A percentile compares a stretch with the other conserved stretches of the same genome.
Conservation (phyloP, 768 basidiomycete genomes). For the Hortiboletus campestris region DNA sequence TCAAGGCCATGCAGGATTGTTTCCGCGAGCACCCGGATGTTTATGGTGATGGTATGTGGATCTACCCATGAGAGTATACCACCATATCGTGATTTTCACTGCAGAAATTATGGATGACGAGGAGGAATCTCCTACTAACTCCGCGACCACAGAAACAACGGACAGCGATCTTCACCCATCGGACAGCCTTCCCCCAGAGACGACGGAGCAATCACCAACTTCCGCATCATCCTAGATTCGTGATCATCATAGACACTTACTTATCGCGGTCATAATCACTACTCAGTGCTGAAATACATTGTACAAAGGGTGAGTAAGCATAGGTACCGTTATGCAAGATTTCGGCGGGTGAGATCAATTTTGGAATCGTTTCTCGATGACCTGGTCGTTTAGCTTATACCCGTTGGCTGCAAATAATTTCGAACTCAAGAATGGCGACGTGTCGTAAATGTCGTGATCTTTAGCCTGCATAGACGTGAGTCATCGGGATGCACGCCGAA, state of each 20-base stretch:
- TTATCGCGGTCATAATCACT: slow-evolving; percentile 32
- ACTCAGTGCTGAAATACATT: slow-evolving; percentile 26
- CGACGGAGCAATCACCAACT: slow-evolving; percentile 6
- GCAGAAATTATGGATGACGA: slow-evolving; percentile 71
- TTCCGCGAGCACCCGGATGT: slow-evolving; percentile 94
- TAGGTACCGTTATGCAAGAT: slow-evolving; percentile 2
- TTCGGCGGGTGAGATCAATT: slow-evolving; percentile 21
- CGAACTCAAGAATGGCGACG: slow-evolving; percentile 79
- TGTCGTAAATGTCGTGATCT: slow-evolving; percentile 95
- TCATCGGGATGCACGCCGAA: neutral
- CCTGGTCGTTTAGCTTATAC: slow-evolving; percentile 64
- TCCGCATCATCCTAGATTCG: slow-evolving; percentile 19
- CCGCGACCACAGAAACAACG: slow-evolving; percentile 1
- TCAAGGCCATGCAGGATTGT: slow-evolving; percentile 97
- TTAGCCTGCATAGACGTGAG: slow-evolving; percentile 62
- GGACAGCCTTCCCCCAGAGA: slow-evolving; percentile 7
- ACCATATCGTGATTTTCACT: slow-evolving; percentile 3
- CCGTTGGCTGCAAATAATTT: slow-evolving; percentile 87
- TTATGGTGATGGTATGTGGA: slow-evolving; percentile 83
- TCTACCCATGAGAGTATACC: neutral
- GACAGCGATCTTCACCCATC: slow-evolving; percentile 3
- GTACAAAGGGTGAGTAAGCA: slow-evolving; percentile 12
- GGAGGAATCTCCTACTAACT: slow-evolving; percentile 33
- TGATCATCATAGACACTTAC: slow-evolving; percentile 23
- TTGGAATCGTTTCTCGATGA: slow-evolving; percentile 75